Evolutionary conservation across 148 eudicot species (phyloP).

Genomic region (Rhododendron griersonianum): DNA sequence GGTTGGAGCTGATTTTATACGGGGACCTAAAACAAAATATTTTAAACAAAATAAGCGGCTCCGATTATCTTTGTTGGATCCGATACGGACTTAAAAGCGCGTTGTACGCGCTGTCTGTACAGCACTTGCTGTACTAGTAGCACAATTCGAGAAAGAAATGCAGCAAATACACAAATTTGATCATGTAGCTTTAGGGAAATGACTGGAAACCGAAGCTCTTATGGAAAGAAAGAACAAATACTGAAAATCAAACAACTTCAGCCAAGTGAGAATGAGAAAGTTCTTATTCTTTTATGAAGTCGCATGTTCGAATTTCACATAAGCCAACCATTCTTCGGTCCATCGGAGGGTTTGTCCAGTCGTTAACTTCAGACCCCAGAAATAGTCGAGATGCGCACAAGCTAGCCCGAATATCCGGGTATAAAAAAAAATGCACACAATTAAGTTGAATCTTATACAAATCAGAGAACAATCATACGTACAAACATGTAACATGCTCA

Average conservation of each 20-base stretch:
- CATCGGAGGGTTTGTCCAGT: too few species aligned
- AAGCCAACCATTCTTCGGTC: neutral
- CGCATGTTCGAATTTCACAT: too few species aligned
- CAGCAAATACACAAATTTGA: neutral
- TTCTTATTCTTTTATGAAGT: too few species aligned
- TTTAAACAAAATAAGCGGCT: too few species aligned
- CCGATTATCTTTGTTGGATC: too few species aligned
- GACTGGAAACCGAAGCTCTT: neutral
- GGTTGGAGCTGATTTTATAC: too few species aligned
- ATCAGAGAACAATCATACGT: neutral
- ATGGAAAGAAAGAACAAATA: neutral
- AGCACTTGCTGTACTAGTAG: too few species aligned
- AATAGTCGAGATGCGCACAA: accelerated
- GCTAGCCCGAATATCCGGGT: neutral
- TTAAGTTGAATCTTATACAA: neutral
- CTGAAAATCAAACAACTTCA: neutral
- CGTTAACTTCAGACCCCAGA: neutral
- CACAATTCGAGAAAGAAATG: neutral
- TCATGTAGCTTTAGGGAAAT: neutral
- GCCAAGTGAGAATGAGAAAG: too few species aligned
- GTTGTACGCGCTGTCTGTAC: too few species aligned
- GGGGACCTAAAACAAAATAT: too few species aligned
- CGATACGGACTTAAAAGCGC: too few species aligned
- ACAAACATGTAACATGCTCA: neutral
- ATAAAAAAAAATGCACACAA: neutral